Evolutionary conservation across 1,284 basidiomycete genomes (phyloP).

Genomic region (Ceraceosorus bombacis): DNA sequence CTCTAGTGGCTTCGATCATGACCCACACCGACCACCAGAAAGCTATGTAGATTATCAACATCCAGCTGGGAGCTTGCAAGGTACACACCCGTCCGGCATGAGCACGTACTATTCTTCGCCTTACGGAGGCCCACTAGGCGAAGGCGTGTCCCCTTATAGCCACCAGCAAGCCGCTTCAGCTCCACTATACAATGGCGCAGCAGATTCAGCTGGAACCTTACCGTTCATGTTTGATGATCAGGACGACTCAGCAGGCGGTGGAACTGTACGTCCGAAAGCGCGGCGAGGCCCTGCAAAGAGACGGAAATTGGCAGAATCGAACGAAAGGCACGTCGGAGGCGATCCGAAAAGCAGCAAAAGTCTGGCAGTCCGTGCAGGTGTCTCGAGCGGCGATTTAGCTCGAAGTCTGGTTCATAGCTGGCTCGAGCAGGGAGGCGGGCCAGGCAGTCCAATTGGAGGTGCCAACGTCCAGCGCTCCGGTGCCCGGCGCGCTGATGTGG

Average conservation of each 20-base stretch:
- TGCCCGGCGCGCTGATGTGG: too few species aligned
- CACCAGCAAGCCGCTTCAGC: too few species aligned
- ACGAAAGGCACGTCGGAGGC: background rate
- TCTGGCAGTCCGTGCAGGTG: background rate
- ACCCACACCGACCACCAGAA: too few species aligned
- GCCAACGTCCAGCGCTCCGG: background rate
- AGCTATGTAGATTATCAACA: too few species aligned
- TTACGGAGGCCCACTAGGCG: too few species aligned
- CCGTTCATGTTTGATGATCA: background rate
- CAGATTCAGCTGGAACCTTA: too few species aligned
- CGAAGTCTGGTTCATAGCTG: background rate
- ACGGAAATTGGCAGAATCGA: background rate
- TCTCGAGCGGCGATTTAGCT: background rate
- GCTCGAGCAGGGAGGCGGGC: background rate
- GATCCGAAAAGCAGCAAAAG: background rate
- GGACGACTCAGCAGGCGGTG: constrained; percentile 9
- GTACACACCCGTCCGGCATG: too few species aligned
- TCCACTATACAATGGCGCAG: too few species aligned
- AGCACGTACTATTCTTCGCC: too few species aligned
- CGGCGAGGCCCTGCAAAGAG: background rate
- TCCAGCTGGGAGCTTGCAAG: too few species aligned
- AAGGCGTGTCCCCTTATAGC: too few species aligned
- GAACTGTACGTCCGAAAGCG: constrained; percentile 7
- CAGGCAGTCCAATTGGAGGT: background rate
- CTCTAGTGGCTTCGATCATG: too few species aligned